Conservation (phyloP, 2,329 filamentous ascomycete species). For the Apiospora koreana region DNA sequence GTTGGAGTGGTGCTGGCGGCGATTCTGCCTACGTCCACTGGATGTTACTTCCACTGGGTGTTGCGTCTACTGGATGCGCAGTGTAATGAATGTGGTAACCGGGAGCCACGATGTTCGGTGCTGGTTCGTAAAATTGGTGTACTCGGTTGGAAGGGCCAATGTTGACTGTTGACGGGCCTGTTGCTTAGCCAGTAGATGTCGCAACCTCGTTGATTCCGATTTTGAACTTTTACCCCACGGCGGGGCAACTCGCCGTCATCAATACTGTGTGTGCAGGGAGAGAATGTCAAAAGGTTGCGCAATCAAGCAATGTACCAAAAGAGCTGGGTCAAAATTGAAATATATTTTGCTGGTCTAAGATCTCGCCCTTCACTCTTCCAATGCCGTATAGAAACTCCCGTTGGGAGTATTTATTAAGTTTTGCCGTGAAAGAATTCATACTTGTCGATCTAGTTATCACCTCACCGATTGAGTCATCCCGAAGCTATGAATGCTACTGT, state of each 20-base stretch:
- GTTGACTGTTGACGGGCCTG: too few relatives aligned
- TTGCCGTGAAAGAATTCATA: not conserved
- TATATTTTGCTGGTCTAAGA: not conserved
- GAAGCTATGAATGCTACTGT: not conserved
- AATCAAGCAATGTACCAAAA: not conserved
- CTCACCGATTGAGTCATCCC: slow-evolving; percentile 11
- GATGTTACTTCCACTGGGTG: too few relatives aligned
- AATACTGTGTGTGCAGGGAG: not conserved
- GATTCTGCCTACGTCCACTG: not conserved
- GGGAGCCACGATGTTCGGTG: too few relatives aligned
- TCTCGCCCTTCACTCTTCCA: not conserved
- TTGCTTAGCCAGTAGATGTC: too few relatives aligned
- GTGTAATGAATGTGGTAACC: too few relatives aligned
- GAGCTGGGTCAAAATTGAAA: not conserved
- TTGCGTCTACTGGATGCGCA: too few relatives aligned
- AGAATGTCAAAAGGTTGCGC: not conserved
- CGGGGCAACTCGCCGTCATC: slow-evolving; percentile 13
- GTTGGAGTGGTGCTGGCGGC: not conserved
- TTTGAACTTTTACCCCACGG: slow-evolving; percentile 27
- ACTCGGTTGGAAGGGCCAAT: too few relatives aligned
- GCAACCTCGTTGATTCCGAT: too few relatives aligned
- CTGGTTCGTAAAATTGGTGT: too few relatives aligned
- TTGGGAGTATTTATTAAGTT: not conserved
- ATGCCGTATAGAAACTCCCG: not conserved
- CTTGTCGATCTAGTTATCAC: not conserved